Conservation (phyloP, 2,329 filamentous ascomycete genomes). For the Plenodomus tracheiphilus region DNA sequence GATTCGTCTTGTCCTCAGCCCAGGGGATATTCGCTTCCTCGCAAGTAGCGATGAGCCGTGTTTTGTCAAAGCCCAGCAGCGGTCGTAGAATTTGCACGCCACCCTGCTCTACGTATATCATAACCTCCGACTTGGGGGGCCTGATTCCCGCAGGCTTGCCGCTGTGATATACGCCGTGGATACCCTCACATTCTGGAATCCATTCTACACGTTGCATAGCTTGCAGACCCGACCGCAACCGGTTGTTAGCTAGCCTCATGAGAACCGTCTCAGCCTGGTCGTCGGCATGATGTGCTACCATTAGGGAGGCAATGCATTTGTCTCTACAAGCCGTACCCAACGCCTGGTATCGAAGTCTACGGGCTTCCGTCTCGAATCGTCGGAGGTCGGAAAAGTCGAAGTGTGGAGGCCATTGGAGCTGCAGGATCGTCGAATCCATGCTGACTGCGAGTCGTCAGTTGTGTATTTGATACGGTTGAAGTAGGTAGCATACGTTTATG, state of each 20-base stretch:
- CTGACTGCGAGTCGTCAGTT: conserved; percentile 27
- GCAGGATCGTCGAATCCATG: conserved; percentile 37
- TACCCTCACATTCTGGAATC: conserved; percentile 82
- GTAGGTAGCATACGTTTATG: conserved; percentile 45
- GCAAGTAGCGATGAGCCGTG: conserved; percentile 75
- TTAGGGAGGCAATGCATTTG: conserved; percentile 60
- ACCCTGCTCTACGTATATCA: conserved; percentile 62
- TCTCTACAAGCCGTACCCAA: conserved; percentile 65
- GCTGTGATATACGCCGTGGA: conserved; percentile 67
- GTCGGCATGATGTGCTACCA: conserved; percentile 85
- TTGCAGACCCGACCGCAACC: conserved; percentile 69
- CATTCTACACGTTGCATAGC: conserved; percentile 67
- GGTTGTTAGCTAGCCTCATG: conserved; percentile 72
- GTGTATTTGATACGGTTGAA: neutral
- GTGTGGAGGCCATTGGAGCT: conserved; percentile 44
- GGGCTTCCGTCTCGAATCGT: conserved; percentile 77
- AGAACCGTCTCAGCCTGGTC: conserved; percentile 91
- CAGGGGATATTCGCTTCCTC: conserved; percentile 67
- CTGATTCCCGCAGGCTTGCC: conserved; percentile 17
- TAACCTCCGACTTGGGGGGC: no score
- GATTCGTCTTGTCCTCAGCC: conserved; percentile 86
- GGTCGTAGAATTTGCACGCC: conserved; percentile 71
- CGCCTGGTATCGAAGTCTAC: conserved; percentile 71
- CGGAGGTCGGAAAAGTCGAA: conserved; percentile 51
- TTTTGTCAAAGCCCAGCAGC: conserved; percentile 71